A percentile compares a stretch with the other conserved stretches of the same genome.
Evolutionary conservation across 495 filamentous ascomycete species (phyloP).

Genomic region (Penicillium manginii): DNA sequence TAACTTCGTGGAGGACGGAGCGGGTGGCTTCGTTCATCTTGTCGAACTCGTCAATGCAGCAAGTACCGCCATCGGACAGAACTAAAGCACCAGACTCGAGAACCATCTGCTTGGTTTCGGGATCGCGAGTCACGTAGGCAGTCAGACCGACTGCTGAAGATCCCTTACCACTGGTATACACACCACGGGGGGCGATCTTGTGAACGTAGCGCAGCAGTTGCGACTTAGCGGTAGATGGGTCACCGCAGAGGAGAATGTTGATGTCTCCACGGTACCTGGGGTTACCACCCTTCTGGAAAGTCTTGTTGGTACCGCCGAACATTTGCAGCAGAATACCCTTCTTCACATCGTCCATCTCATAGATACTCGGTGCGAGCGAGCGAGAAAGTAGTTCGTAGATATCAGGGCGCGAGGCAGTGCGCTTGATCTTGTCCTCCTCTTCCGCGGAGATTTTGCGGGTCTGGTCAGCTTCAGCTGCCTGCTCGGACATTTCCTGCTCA

Average conservation of each 20-base stretch:
- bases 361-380: slow-evolving; percentile 91
- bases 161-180: slow-evolving; percentile 97
- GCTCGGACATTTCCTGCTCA: slow-evolving; percentile 79
- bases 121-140: slow-evolving; percentile 94
- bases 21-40: slow-evolving; percentile 98
- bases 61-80: slow-evolving; percentile 93
- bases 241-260: slow-evolving; percentile 94
- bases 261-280: slow-evolving; percentile 97
- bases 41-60: slow-evolving; percentile 99
- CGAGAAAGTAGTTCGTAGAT: slow-evolving; percentile 93
- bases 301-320: slow-evolving; percentile 98
- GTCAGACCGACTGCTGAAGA: slow-evolving; percentile 98
- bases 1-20: slow-evolving; percentile 97
- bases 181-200: slow-evolving; percentile 94
- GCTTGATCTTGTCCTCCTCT: slow-evolving; percentile 87
- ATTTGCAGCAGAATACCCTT: slow-evolving; percentile 96
- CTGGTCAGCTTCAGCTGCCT: slow-evolving; percentile 76
- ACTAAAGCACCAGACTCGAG: slow-evolving; percentile 96
- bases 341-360: slow-evolving; percentile 98
- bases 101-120: slow-evolving; percentile 91
- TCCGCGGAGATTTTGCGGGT: slow-evolving; percentile 83
- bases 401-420: slow-evolving; percentile 78
- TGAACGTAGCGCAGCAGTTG: slow-evolving; percentile 93
- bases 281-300: slow-evolving; percentile 93
- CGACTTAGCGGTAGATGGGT: slow-evolving; percentile 95